phyloP scores from a whole-genome alignment of 2,329 filamentous ascomycete species.

The Zasmidium angulare region DNA sequence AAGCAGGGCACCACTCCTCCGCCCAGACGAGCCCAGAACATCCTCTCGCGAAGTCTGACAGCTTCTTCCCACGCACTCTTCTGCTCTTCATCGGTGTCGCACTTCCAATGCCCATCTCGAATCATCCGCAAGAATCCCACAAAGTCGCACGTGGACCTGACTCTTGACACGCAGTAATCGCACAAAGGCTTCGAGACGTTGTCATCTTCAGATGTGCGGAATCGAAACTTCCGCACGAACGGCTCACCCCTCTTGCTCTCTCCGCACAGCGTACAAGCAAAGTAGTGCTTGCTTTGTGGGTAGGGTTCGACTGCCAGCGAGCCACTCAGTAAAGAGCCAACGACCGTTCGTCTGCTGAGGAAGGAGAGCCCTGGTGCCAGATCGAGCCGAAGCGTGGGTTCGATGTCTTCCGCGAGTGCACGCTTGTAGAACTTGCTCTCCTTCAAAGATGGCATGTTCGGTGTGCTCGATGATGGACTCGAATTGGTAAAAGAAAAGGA shows the following conservation, averaged over 20 bases:
- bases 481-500: conserved; percentile 40
- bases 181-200: conserved; percentile 87
- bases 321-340: conserved; percentile 80
- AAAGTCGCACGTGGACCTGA: conserved; percentile 89
- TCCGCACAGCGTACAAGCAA: conserved; percentile 84
- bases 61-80: conserved; percentile 93
- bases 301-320: conserved; percentile 87
- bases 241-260: conserved; percentile 70
- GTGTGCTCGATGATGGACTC: conserved; percentile 32
- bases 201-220: conserved; percentile 83
- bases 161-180: conserved; percentile 77
- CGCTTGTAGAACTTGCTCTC: conserved; percentile 95
- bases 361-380: conserved; percentile 88
- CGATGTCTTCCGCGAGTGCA: conserved; percentile 83
- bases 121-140: conserved; percentile 87
- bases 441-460: conserved; percentile 64
- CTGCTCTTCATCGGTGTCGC: conserved; percentile 78
- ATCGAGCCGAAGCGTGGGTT: conserved; percentile 88
- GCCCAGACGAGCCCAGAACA: conserved; percentile 95
- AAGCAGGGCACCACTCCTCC: conserved; percentile 79
- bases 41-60: conserved; percentile 81
- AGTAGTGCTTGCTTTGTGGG: conserved; percentile 54
- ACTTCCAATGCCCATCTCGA: conserved; percentile 87
- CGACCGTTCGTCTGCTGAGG: conserved; percentile 82
- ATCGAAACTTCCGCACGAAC: conserved; percentile 79